Conservation (phyloP, 345 rosid genomes). For the Psidium friedrichsthalianum region DNA sequence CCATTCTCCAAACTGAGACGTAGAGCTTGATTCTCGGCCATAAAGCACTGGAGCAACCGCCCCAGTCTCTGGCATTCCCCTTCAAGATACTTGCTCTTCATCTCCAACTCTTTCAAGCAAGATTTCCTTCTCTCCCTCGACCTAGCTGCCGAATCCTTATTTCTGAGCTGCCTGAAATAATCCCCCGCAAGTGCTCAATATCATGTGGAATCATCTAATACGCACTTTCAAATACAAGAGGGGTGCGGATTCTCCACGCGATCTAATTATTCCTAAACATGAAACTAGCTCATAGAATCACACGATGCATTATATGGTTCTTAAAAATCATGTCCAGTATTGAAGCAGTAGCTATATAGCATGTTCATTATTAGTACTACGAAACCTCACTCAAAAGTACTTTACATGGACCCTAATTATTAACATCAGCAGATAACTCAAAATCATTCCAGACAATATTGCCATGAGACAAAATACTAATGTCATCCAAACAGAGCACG, state of each 20-base stretch:
- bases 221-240: background rate
- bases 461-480: background rate
- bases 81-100: constrained; percentile 70
- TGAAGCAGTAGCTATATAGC: background rate
- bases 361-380: background rate
- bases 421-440: background rate
- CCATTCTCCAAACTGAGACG: constrained; percentile 44
- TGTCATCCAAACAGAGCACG: background rate
- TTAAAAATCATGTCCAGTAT: background rate
- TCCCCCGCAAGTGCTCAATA: background rate
- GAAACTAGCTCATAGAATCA: background rate
- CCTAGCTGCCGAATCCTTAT: constrained; percentile 79
- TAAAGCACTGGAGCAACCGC: constrained; percentile 57
- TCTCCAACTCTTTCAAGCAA: constrained; percentile 65
- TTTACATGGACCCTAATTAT: background rate
- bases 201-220: background rate
- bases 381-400: background rate
- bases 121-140: constrained; percentile 90
- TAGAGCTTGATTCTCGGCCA: constrained; percentile 76
- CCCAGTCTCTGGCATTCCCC: constrained; percentile 76
- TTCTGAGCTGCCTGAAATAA: constrained; percentile 65
- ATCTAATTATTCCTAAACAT: background rate
- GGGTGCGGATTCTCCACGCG: background rate
- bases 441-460: background rate
- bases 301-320: background rate